phyloP scores from a whole-genome alignment of 768 basidiomycete species.

The Leucocoprinus birnbaumii region DNA sequence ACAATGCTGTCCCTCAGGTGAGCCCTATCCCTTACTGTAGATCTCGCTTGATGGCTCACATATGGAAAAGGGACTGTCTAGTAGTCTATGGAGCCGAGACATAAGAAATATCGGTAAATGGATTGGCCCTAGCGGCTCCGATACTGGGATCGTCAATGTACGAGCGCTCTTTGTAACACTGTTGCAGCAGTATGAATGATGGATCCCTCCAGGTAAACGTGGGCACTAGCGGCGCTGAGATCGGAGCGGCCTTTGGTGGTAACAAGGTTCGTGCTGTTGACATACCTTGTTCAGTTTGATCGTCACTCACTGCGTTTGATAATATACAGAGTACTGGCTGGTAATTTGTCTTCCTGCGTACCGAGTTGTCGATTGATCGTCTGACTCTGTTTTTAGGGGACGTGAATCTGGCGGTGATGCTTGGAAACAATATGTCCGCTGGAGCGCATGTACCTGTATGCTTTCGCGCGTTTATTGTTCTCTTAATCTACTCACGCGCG shows the following conservation, averaged over 20 bases:
- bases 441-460: constrained; percentile 81
- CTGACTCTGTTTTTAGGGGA: constrained; percentile 55
- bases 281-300: not conserved
- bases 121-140: constrained; percentile 88
- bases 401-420: constrained; percentile 96
- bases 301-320: constrained; percentile 8
- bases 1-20: constrained; percentile 84
- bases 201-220: constrained; percentile 45
- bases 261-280: constrained; percentile 71
- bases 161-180: constrained; percentile 23
- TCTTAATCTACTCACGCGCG: not conserved
- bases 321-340: constrained; percentile 73
- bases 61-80: constrained; percentile 67
- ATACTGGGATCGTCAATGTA: constrained; percentile 91
- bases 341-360: constrained; percentile 36
- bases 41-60: constrained; percentile 11
- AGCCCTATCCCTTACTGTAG: constrained; percentile 13
- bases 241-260: constrained; percentile 87
- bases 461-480: constrained; percentile 5
- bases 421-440: constrained; percentile 97
- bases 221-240: constrained; percentile 59
- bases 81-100: constrained; percentile 88
- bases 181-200: constrained; percentile 12
- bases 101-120: constrained; percentile 84
- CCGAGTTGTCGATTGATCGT: not conserved